Base-by-base conservation (phyloP, 495 filamentous ascomycete genomes). In the Neurospora tetrasperma region DNA sequence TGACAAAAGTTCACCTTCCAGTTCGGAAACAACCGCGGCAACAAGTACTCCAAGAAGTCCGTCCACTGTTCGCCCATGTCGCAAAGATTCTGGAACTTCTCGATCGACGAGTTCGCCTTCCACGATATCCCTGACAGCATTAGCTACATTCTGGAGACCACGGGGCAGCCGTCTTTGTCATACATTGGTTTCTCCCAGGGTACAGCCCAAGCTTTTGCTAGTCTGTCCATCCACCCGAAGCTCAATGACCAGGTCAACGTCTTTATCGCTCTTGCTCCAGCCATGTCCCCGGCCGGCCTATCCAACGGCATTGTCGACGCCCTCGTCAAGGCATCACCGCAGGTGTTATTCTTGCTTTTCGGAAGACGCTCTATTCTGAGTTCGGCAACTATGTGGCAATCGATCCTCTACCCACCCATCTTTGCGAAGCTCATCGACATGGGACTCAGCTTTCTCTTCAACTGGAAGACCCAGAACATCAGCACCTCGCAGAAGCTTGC, bases 111-210 rank as follows among this genome's bases (percentile, higher is more conserved):
- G 80, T 99, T 99, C 80, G 96, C 96, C 59, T 97, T 99, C 79
- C 89, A 97, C 77, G 96, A 99, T 83, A 97, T 99, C 71, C 96
- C 96, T 4, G 91, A 98, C 81, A 94, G 90, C 75, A 98, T 99
- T 79, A 84, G 88, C 69, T 98, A 99, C 79, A 92, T 99, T 70
- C 89, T 99, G 42, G 88, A 89, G 44, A 93, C 93, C 31, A 98
- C 96, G 0, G 83, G 84, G 44, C 92, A 96, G 78, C 85, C 87
- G 41, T 97, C 94, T n/a, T 83, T 99, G 42, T 96, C 93, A 18
- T 99, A 98, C 80, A 90, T 99, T 76, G 96, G 96, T 14, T 99
- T 99, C 82, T 97, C 93, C 1, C 96, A 99, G 81, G 96, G 96
- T 6, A 97, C 96, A 5, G 94, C 96, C 0, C 96, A 99, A 80